Conservation (phyloP, 2,329 filamentous ascomycete species). For the Pseudogymnoascus sp. region DNA sequence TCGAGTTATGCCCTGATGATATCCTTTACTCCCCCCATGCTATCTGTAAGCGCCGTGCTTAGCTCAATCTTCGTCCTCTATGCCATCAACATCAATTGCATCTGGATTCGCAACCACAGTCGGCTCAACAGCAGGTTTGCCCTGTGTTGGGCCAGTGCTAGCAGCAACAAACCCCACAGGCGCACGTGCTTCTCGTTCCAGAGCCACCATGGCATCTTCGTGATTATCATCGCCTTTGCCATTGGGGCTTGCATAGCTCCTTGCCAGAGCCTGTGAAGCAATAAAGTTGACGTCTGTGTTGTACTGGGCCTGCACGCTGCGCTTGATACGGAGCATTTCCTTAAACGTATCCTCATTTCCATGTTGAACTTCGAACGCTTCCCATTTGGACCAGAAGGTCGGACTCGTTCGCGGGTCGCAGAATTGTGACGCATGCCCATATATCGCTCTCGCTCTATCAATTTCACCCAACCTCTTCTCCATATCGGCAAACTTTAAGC, state of each 20-base stretch:
- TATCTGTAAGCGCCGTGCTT: background rate
- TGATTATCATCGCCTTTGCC: slow-evolving; percentile 33
- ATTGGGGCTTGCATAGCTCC: slow-evolving; percentile 55
- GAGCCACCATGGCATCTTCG: slow-evolving; percentile 75
- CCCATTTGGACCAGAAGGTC: slow-evolving; percentile 94
- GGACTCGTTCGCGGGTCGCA: slow-evolving; percentile 88
- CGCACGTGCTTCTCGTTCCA: slow-evolving; percentile 82
- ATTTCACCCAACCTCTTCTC: slow-evolving; percentile 86
- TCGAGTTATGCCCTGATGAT: slow-evolving; percentile 1
- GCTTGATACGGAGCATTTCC: slow-evolving; percentile 96
- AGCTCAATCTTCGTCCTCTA: slow-evolving; percentile 40
- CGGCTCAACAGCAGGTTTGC: slow-evolving; percentile 36
- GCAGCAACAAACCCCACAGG: slow-evolving; percentile 88
- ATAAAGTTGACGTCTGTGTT: slow-evolving; percentile 99
- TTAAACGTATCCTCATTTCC: slow-evolving; percentile 99
- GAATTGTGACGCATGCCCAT: slow-evolving; percentile 93
- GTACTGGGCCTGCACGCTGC: slow-evolving; percentile 94
- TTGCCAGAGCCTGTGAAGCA: slow-evolving; percentile 84
- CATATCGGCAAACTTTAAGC: slow-evolving; percentile 97
- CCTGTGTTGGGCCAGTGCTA: slow-evolving; percentile 56
- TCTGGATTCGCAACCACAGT: slow-evolving; percentile 61
- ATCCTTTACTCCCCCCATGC: background rate
- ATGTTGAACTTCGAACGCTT: slow-evolving; percentile 92
- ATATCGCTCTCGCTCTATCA: slow-evolving; percentile 89
- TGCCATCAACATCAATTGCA: slow-evolving; percentile 69